Percentiles rank a stretch among this genome's conserved stretches.
phyloP scores from a whole-genome alignment of 83 land plant species.

The Picea mariana region DNA sequence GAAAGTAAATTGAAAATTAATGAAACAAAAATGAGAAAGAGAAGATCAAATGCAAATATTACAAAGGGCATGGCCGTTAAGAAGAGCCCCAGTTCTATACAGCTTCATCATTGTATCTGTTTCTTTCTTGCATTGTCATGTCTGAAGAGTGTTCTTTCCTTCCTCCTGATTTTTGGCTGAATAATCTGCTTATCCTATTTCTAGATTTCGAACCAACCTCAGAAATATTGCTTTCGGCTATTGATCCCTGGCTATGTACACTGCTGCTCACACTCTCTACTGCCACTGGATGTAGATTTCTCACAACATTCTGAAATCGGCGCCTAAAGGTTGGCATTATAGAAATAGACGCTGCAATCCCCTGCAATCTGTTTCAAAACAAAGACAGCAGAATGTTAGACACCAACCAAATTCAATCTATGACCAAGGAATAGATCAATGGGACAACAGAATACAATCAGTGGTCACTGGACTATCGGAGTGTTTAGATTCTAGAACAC shows the following conservation, averaged over 20 bases:
- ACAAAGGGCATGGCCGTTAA: neutral
- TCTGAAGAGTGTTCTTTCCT: neutral
- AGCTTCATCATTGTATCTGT: neutral
- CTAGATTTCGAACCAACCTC: neutral
- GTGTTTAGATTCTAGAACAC: too few species aligned
- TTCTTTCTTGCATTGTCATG: neutral
- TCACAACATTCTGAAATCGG: conserved; percentile 35
- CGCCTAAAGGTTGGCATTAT: conserved; percentile 62
- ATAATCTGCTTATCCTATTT: neutral
- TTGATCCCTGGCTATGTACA: neutral
- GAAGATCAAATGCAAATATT: too few species aligned
- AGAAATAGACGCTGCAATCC: conserved; percentile 57
- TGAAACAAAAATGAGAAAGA: neutral
- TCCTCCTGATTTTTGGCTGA: conserved; percentile 2
- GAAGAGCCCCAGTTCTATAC: neutral
- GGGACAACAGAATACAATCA: too few species aligned
- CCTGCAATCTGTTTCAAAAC: conserved; percentile 41
- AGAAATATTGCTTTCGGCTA: neutral
- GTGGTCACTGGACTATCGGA: too few species aligned
- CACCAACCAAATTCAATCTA: too few species aligned
- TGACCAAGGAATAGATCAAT: too few species aligned
- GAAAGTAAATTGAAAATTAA: neutral
- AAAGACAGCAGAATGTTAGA: neutral
- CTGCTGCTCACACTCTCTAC: conserved; percentile 1
- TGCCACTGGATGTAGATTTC: conserved; percentile 9